Conservation (phyloP, 495 filamentous ascomycete genomes). For the Penicillium longicatenatum region DNA sequence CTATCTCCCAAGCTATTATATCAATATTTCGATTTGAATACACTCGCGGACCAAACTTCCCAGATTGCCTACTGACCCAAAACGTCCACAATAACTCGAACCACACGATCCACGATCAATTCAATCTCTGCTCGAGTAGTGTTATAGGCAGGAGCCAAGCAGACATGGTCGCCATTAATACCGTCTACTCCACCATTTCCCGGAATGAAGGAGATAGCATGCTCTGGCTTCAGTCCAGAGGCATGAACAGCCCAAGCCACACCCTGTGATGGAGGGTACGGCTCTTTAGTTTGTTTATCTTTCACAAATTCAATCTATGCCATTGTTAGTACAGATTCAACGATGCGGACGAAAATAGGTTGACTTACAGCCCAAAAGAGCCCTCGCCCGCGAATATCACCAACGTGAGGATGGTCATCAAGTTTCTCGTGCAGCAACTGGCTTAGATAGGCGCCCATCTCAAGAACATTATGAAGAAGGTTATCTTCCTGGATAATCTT, state of each 20-base stretch:
- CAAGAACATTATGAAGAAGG: slow-evolving; percentile 50
- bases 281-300: slow-evolving; percentile 52
- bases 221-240: slow-evolving; percentile 48
- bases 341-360: neutral
- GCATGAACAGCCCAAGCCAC: slow-evolving; percentile 52
- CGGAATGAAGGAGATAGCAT: slow-evolving; percentile 69
- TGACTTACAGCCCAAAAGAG: slow-evolving; percentile 53
- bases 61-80: slow-evolving; percentile 18
- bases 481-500: slow-evolving; percentile 49
- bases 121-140: slow-evolving; percentile 60
- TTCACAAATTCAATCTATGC: slow-evolving; percentile 56
- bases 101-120: slow-evolving; percentile 49
- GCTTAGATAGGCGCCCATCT: slow-evolving; percentile 46
- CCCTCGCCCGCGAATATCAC: slow-evolving; percentile 56
- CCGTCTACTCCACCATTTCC: slow-evolving; percentile 69
- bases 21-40: neutral
- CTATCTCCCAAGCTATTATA: too few species aligned
- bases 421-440: slow-evolving; percentile 40
- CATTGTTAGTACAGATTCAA: neutral
- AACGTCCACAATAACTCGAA: slow-evolving; percentile 28
- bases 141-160: slow-evolving; percentile 74
- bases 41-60: neutral
- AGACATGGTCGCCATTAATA: slow-evolving; percentile 66
- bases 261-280: slow-evolving; percentile 40
- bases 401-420: slow-evolving; percentile 43